These are phyloP conservation scores for Termitomyces sp. DNA, from an alignment of 768 basidiomycete genomes.

Conservation along the genomic window DNA sequence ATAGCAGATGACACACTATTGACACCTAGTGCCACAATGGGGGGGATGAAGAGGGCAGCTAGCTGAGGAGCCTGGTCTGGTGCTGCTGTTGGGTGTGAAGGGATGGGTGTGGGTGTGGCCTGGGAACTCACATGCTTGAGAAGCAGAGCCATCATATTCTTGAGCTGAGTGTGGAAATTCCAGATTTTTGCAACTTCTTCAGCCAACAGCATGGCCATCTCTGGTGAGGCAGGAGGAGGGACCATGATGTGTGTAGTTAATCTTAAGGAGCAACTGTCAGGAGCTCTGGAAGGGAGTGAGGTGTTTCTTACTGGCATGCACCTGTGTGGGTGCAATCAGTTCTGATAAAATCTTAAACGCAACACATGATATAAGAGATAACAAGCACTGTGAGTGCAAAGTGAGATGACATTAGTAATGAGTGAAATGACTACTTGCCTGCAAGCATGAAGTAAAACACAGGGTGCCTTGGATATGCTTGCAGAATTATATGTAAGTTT, in stretches of 20 bases:
- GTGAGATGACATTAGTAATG: no score
- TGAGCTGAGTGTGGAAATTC: background rate
- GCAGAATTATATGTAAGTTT: no score
- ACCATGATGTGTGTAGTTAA: background rate
- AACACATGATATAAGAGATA: no score
- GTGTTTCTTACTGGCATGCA: background rate
- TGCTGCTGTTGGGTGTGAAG: no score
- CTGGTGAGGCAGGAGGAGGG: background rate
- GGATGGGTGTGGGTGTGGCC: no score
- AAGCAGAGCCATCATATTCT: background rate
- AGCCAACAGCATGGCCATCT: background rate
- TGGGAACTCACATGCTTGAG: background rate
- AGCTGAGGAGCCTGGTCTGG: background rate
- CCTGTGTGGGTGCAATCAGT: no score
- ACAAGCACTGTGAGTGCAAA: no score
- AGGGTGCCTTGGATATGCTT: no score
- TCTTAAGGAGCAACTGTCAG: background rate
- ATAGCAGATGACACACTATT: no score
- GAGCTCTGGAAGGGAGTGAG: background rate
- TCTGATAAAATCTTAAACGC: no score
- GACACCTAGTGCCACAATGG: background rate
- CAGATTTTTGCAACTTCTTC: background rate
- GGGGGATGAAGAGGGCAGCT: background rate
- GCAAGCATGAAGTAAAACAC: no score
- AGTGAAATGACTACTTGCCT: no score